Conservation (phyloP, 257 asterid genomes). For the Solanum verrucosum region DNA sequence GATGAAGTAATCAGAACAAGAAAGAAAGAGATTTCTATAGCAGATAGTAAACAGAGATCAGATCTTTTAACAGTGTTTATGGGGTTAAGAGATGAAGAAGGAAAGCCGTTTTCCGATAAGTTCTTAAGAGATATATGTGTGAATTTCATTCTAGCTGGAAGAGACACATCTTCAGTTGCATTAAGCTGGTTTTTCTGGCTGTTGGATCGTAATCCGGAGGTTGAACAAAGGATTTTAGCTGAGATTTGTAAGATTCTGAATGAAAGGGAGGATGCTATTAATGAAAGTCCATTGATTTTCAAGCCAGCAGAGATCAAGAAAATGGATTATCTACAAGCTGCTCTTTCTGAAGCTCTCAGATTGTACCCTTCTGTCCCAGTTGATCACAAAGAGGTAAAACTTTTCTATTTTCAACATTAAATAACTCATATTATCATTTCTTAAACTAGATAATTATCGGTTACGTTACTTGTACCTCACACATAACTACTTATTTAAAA, state of each 20-base stretch:
- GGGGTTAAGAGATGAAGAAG: constrained; percentile 57
- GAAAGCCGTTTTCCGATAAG: constrained; percentile 40
- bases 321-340: constrained; percentile 97
- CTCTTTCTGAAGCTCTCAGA: constrained; percentile 82
- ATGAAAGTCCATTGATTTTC: constrained; percentile 25
- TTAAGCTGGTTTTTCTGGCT: constrained; percentile 97
- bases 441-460: not conserved
- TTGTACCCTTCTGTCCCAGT: constrained; percentile 93
- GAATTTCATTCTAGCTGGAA: constrained; percentile 83
- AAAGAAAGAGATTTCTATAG: constrained; percentile 47
- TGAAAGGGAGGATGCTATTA: constrained; percentile 25
- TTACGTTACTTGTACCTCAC: not conserved
- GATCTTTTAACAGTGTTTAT: constrained; percentile 77
- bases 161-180: constrained; percentile 97
- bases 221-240: constrained; percentile 56
- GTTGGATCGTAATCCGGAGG: constrained; percentile 39
- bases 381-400: constrained; percentile 86
- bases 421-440: not conserved
- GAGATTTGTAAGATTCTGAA: constrained; percentile 54
- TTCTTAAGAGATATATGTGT: constrained; percentile 80
- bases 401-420: not conserved
- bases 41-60: constrained; percentile 21
- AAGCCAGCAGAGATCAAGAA: constrained; percentile 80
- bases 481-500: not conserved
- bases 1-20: constrained; percentile 56